Evolutionary conservation across 371 early-diverging fungal species (phyloP).

Genomic region (Basidiobolus meristosporus): DNA sequence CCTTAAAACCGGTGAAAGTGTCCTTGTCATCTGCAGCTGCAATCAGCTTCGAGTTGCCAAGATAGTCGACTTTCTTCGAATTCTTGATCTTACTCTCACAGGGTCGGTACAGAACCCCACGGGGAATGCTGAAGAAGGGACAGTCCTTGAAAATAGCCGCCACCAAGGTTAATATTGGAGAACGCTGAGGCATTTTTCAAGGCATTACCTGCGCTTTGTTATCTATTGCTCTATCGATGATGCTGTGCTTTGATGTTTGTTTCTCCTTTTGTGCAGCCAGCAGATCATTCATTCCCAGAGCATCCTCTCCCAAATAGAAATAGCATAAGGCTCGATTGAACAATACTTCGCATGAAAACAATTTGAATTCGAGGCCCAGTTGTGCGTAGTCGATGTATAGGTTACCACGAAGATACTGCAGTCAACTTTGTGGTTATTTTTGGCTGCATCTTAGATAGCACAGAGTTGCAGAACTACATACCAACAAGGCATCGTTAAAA

Average conservation of each 20-base stretch:
- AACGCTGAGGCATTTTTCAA: no score
- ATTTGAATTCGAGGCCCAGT: slow-evolving; percentile 70
- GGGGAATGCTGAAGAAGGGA: slow-evolving; percentile 59
- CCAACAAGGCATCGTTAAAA: slow-evolving; percentile 26
- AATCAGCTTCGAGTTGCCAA: slow-evolving; percentile 59
- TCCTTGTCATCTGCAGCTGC: slow-evolving; percentile 33
- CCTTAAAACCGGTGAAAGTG: slow-evolving; percentile 41
- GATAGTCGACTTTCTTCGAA: slow-evolving; percentile 51
- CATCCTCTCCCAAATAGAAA: slow-evolving; percentile 48
- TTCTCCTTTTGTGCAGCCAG: slow-evolving; percentile 45
- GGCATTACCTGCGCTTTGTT: background rate
- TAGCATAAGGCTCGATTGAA: slow-evolving; percentile 84
- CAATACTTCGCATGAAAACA: slow-evolving; percentile 70
- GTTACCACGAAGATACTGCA: slow-evolving; percentile 75
- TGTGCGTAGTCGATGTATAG: slow-evolving; percentile 85
- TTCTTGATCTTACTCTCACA: slow-evolving; percentile 62
- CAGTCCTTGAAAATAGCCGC: slow-evolving; percentile 15
- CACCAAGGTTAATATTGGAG: background rate
- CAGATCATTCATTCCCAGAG: slow-evolving; percentile 55
- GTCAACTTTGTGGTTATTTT: no score
- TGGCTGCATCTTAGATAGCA: no score
- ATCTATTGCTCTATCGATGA: slow-evolving; percentile 46
- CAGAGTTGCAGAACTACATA: no score
- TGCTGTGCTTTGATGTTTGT: slow-evolving; percentile 48
- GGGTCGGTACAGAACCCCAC: slow-evolving; percentile 60